A percentile compares a stretch with the other conserved stretches of the same genome.
These are phyloP conservation scores for Tolypocladium paradoxum DNA, from an alignment of 2,329 filamentous ascomycete genomes.

Conservation along the genomic window DNA sequence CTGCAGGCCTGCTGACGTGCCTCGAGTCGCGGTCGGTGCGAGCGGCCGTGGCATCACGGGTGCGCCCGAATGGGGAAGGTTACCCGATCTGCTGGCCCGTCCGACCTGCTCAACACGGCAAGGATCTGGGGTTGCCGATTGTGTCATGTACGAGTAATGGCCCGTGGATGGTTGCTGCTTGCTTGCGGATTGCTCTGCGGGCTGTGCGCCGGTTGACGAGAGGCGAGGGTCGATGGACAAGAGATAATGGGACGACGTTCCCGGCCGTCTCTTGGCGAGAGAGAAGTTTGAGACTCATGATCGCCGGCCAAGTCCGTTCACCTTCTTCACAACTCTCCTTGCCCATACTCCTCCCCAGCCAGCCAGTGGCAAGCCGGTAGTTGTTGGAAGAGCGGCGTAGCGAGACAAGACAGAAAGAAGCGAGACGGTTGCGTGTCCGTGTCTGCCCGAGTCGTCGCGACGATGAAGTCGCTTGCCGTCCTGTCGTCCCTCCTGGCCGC, in stretches of 20 bases:
- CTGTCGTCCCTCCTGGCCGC: constrained; percentile 8
- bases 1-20: not conserved
- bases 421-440: not conserved
- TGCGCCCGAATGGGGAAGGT: constrained; percentile 1
- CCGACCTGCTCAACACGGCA: constrained; percentile 1
- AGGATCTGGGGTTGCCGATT: not conserved
- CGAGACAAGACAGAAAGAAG: not conserved
- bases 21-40: not conserved
- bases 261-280: not conserved
- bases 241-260: not conserved
- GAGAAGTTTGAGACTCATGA: not conserved
- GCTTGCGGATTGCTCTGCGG: not conserved
- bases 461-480: constrained; percentile 9
- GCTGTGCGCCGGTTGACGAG: not conserved
- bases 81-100: not conserved
- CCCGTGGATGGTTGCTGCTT: too few relatives aligned
- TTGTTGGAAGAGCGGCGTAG: not conserved
- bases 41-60: not conserved
- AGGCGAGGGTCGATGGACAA: not conserved
- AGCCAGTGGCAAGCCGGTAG: not conserved
- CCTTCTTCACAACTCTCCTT: not conserved
- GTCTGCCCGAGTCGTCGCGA: not conserved
- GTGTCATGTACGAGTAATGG: too few relatives aligned
- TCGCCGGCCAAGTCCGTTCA: not conserved
- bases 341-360: not conserved